Conservation (phyloP, 257 asterid genomes). For the Eustoma russellianum region DNA sequence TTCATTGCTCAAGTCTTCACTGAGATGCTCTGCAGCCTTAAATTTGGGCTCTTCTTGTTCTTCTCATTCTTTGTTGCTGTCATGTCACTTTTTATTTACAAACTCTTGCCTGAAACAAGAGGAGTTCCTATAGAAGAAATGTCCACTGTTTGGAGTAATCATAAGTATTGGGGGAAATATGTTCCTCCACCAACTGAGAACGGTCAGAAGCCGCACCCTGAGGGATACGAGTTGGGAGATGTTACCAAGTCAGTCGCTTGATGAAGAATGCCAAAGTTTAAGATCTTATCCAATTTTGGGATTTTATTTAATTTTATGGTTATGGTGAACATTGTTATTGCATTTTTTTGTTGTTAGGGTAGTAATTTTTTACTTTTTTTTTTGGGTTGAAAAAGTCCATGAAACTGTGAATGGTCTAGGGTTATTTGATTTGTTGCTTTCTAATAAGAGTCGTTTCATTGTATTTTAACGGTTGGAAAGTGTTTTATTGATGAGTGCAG, state of each 20-base stretch:
- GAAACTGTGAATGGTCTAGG: too few species aligned
- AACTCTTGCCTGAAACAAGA: slow-evolving; percentile 63
- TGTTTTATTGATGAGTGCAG: too few species aligned
- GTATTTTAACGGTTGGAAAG: too few species aligned
- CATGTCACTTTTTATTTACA: slow-evolving; percentile 39
- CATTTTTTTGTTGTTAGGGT: too few species aligned
- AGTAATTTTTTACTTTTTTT: too few species aligned
- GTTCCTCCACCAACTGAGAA: slow-evolving; percentile 2
- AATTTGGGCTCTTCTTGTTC: slow-evolving; percentile 56
- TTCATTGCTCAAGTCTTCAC: slow-evolving; percentile 49
- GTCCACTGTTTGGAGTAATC: slow-evolving; percentile 53
- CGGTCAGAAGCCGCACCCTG: background rate
- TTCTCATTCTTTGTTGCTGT: slow-evolving; percentile 41
- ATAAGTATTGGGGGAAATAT: slow-evolving; percentile 44
- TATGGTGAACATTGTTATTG: too few species aligned
- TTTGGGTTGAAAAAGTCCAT: too few species aligned
- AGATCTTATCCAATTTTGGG: background rate
- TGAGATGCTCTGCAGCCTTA: slow-evolving; percentile 47
- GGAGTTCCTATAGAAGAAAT: slow-evolving; percentile 65
- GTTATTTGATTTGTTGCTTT: too few species aligned
- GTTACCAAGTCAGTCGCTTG: too few species aligned
- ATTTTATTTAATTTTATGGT: background rate
- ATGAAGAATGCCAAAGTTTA: background rate
- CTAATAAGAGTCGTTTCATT: too few species aligned
- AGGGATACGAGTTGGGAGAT: too few species aligned